These are phyloP conservation scores for Grifola frondosa DNA, from an alignment of 1,284 basidiomycete genomes.

Conservation along the genomic window DNA sequence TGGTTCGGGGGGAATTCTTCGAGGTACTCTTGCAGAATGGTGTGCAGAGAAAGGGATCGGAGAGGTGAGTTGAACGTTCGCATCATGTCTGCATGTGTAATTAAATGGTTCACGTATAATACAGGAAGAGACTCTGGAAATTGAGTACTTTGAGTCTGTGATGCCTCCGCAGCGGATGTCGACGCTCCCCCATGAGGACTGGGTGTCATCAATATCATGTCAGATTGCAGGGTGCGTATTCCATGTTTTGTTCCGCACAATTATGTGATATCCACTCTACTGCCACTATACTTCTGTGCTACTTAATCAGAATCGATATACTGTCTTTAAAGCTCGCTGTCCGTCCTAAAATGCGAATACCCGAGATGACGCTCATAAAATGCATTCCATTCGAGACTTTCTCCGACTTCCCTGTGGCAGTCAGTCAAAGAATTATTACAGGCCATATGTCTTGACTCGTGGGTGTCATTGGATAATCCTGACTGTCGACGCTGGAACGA, in stretches of 20 bases:
- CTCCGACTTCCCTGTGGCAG: too few relatives aligned
- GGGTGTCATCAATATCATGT: conserved; percentile 86
- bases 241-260: neutral
- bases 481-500: too few relatives aligned
- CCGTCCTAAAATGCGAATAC: too few relatives aligned
- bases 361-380: too few relatives aligned
- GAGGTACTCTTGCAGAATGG: conserved; percentile 77
- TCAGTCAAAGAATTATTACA: too few relatives aligned
- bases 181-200: conserved; percentile 87
- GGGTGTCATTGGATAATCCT: too few relatives aligned
- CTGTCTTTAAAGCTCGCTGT: too few relatives aligned
- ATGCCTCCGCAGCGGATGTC: conserved; percentile 86
- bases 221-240: conserved; percentile 62
- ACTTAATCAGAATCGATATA: too few relatives aligned
- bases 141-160: conserved; percentile 93
- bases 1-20: conserved; percentile 83
- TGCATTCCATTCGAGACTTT: too few relatives aligned
- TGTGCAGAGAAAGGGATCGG: conserved; percentile 70
- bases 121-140: conserved; percentile 87
- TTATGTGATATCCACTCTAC: neutral
- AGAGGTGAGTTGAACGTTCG: conserved; percentile 50
- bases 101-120: neutral
- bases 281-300: too few relatives aligned
- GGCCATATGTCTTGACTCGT: too few relatives aligned
- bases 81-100: too few relatives aligned